A percentile compares a stretch with the other conserved stretches of the same genome.
Conservation (phyloP, 1,139 yeast genomes). For the Yamadazyma diospyri region DNA sequence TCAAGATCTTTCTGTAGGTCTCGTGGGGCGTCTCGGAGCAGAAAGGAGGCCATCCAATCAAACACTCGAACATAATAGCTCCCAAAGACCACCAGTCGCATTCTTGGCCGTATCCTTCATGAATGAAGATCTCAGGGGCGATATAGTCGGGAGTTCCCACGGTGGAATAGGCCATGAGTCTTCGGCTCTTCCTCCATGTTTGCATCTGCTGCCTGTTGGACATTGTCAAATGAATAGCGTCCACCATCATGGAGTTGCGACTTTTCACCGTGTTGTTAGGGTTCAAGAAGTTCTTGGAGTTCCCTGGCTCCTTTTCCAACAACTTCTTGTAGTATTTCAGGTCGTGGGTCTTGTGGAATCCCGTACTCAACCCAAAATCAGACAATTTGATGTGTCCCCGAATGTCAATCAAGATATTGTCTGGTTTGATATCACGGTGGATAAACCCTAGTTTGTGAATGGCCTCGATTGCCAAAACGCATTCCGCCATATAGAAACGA, state of each 20-base stretch:
- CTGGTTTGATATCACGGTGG: conserved; percentile 79
- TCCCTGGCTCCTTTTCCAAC: conserved; percentile 53
- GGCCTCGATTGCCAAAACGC: conserved; percentile 81
- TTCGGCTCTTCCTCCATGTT: conserved; percentile 95
- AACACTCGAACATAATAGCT: conserved; percentile 97
- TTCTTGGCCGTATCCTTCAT: conserved; percentile 98
- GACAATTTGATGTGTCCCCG: conserved; percentile 76
- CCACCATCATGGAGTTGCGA: conserved; percentile 87
- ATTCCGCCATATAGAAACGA: conserved; percentile 81
- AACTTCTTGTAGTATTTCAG: conserved; percentile 72
- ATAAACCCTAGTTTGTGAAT: conserved; percentile 77
- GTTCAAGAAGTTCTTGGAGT: conserved; percentile 5
- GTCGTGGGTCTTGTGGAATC: conserved; percentile 83
- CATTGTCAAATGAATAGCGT: conserved; percentile 92
- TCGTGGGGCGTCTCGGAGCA: conserved; percentile 99
- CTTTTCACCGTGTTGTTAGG: conserved; percentile 16
- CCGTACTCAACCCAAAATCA: conserved; percentile 82
- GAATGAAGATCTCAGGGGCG: conserved; percentile 95
- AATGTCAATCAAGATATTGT: conserved; percentile 74
- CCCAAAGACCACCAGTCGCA: conserved; percentile 99
- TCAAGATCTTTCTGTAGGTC: conserved; percentile 88
- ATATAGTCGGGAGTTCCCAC: conserved; percentile 99
- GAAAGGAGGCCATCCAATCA: conserved; percentile 99
- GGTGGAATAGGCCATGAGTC: conserved; percentile 96
- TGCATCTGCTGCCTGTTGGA: conserved; percentile 96